Conservation (phyloP, 2,329 filamentous ascomycete genomes). For the Alternaria sp. region DNA sequence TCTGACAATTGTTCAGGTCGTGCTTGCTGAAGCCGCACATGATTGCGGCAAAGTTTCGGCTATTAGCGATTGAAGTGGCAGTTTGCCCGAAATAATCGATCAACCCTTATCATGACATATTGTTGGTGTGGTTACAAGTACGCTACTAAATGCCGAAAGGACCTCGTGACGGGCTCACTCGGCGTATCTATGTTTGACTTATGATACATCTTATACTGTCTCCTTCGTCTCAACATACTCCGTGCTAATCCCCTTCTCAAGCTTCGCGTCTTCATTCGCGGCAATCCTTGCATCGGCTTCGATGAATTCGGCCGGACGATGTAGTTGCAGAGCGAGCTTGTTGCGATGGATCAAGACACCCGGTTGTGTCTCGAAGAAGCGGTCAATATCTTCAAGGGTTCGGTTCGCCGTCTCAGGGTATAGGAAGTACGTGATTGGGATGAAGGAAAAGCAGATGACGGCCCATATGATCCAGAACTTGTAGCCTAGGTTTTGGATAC, state of each 20-base stretch:
- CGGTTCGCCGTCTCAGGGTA: slow-evolving; percentile 62
- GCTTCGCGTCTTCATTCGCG: slow-evolving; percentile 21
- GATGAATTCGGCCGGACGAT: slow-evolving; percentile 59
- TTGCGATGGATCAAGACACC: slow-evolving; percentile 59
- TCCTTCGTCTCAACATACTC: slow-evolving; percentile 41
- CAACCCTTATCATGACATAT: background rate
- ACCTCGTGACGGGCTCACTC: background rate
- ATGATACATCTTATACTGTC: slow-evolving; percentile 24
- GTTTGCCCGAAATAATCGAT: background rate
- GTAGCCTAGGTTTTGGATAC: slow-evolving; percentile 58
- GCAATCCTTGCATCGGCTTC: slow-evolving; percentile 56
- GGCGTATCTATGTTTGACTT: rapidly evolving
- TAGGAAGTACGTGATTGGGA: slow-evolving; percentile 62
- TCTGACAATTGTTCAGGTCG: slow-evolving; percentile 8
- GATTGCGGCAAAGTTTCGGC: background rate
- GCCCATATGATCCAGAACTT: slow-evolving; percentile 65
- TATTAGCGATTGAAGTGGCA: background rate
- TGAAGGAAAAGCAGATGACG: slow-evolving; percentile 62
- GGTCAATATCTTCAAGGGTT: slow-evolving; percentile 61
- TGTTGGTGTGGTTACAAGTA: background rate
- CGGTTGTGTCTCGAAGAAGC: slow-evolving; percentile 49
- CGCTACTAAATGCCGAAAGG: background rate
- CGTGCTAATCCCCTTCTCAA: slow-evolving; percentile 23
- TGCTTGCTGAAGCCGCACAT: slow-evolving; percentile 25
- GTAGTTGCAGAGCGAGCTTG: slow-evolving; percentile 57